These are phyloP conservation scores for Aspergillus panamensis DNA, from an alignment of 495 filamentous ascomycete genomes.

Conservation along the genomic window DNA sequence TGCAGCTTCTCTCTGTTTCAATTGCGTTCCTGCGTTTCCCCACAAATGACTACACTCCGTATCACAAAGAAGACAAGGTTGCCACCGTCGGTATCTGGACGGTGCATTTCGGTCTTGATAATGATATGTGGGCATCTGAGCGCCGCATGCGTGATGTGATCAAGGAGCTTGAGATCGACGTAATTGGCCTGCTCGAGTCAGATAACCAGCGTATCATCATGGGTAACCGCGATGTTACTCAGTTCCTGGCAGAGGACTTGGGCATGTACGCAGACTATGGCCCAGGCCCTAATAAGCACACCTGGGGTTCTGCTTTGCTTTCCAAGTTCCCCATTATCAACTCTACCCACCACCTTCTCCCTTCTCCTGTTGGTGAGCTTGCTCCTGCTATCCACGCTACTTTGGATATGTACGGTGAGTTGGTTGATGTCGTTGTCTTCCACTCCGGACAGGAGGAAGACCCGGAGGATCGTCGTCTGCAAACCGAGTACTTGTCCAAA, in stretches of 20 bases:
- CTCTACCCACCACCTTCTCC: slow-evolving; percentile 92
- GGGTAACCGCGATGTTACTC: slow-evolving; percentile 96
- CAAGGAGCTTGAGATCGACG: slow-evolving; percentile 89
- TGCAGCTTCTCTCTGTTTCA: slow-evolving; percentile 76
- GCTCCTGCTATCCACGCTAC: slow-evolving; percentile 96
- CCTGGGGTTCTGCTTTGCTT: slow-evolving; percentile 89
- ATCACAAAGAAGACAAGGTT: slow-evolving; percentile 81
- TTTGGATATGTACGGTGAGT: slow-evolving; percentile 84
- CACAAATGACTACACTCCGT: slow-evolving; percentile 82
- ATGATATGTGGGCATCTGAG: slow-evolving; percentile 98
- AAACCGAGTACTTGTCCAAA: slow-evolving; percentile 80
- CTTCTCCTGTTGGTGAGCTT: slow-evolving; percentile 88
- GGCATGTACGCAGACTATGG: slow-evolving; percentile 99
- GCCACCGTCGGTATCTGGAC: slow-evolving; percentile 98
- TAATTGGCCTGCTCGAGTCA: slow-evolving; percentile 88
- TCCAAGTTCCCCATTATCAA: slow-evolving; percentile 98
- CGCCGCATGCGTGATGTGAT: slow-evolving; percentile 90
- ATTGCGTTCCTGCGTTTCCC: slow-evolving; percentile 94
- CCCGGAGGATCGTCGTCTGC: slow-evolving; percentile 83
- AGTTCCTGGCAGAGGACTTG: slow-evolving; percentile 91
- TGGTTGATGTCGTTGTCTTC: slow-evolving; percentile 95
- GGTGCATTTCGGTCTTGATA: slow-evolving; percentile 96
- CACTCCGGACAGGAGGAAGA: slow-evolving; percentile 99
- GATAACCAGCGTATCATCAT: slow-evolving; percentile 98
- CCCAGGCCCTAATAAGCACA: slow-evolving; percentile 98